Percentiles rank a stretch among this genome's conserved stretches.
phyloP scores from a whole-genome alignment of 805 yeast genomes.

The Pichia scutulata region DNA sequence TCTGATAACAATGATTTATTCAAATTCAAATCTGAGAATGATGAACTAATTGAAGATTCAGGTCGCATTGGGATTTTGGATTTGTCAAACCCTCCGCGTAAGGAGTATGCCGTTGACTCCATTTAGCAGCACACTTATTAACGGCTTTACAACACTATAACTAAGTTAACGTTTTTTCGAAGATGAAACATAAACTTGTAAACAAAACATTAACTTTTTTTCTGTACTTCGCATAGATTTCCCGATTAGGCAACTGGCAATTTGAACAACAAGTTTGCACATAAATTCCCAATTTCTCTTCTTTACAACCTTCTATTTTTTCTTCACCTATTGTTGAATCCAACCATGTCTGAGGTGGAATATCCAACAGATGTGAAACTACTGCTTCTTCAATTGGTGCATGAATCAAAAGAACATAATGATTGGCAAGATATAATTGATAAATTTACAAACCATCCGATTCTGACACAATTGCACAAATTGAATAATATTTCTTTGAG shows the following conservation, averaged over 20 bases:
- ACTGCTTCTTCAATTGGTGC: slow-evolving; percentile 25
- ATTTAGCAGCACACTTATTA: no score
- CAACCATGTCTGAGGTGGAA: neutral
- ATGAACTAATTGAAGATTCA: neutral
- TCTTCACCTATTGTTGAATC: neutral
- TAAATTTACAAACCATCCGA: slow-evolving; percentile 20
- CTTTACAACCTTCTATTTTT: neutral
- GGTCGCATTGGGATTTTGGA: slow-evolving; percentile 1
- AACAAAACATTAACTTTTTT: neutral
- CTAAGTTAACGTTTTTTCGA: no score
- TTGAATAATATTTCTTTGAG: neutral
- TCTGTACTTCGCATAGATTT: neutral
- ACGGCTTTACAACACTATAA: no score
- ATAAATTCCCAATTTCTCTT: no score
- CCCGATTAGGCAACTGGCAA: neutral
- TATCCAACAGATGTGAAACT: slow-evolving; percentile 26
- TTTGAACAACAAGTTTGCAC: neutral
- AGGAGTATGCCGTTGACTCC: neutral
- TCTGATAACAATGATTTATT: neutral
- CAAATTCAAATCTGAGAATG: neutral
- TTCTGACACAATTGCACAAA: slow-evolving; percentile 12
- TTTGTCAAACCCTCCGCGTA: slow-evolving; percentile 6
- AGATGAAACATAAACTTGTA: neutral
- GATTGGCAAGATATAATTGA: slow-evolving; percentile 11
- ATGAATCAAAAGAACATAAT: slow-evolving; percentile 12